Evolutionary conservation across 805 yeast genomes (phyloP).

Genomic region (Wickerhamiella spandovensis): DNA sequence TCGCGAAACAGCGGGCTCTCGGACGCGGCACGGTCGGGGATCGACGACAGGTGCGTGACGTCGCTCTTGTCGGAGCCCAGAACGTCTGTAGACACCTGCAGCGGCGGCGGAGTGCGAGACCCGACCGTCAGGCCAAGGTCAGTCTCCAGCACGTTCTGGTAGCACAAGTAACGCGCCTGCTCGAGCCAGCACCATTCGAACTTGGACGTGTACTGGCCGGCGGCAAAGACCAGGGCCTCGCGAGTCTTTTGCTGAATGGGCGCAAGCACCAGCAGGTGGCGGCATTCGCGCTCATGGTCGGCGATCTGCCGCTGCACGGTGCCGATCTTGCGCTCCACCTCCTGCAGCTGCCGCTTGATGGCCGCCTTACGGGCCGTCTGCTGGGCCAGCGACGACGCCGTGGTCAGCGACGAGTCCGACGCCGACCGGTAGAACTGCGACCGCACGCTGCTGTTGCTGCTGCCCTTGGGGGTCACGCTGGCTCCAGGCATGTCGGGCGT

Average conservation of each 20-base stretch:
- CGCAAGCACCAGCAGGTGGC: conserved; percentile 33
- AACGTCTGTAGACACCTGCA: not conserved
- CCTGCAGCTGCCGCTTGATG: conserved; percentile 9
- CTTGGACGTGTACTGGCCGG: conserved; percentile 36
- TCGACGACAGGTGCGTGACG: not conserved
- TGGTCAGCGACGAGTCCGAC: not conserved
- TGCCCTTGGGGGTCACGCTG: too few relatives aligned
- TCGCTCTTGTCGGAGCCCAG: not conserved
- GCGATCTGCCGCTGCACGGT: conserved; percentile 25
- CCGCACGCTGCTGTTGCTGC: not conserved
- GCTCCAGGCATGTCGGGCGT: too few relatives aligned
- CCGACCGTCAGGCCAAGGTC: conserved; percentile 15
- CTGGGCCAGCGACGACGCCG: not conserved
- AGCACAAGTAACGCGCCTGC: conserved; percentile 31
- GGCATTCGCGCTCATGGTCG: conserved; percentile 26
- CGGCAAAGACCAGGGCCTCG: conserved; percentile 33
- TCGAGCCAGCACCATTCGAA: conserved; percentile 49
- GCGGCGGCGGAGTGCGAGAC: not conserved
- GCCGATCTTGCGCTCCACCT: conserved; percentile 25
- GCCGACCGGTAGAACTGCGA: conserved; percentile 1
- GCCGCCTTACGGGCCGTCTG: not conserved
- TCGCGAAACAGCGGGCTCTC: conserved; percentile 7
- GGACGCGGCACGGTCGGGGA: not conserved
- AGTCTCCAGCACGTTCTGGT: conserved; percentile 26
- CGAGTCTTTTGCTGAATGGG: conserved; percentile 44